Evolutionary conservation across 1,139 yeast species (phyloP), one percentile per base, ranked within the genome.

Genomic region (Zhuliangozyma blackwelliae): DNA sequence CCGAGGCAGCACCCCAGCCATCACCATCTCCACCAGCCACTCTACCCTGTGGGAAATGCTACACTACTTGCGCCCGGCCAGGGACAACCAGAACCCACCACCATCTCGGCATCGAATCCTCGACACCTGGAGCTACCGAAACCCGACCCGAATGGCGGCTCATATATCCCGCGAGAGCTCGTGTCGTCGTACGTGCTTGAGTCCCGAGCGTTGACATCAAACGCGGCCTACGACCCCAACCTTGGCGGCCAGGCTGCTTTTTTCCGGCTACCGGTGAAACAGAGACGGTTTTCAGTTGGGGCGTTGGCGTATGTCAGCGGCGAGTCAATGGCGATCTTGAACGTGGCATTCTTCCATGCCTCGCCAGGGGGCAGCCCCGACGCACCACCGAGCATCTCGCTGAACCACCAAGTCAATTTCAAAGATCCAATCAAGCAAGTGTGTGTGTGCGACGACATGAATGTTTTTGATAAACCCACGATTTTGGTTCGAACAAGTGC

Each of bases 401-500:
- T 43, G 25, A 55, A 63, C 11, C 51, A 50, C 5, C 54, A 56
- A 34, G 45, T 61, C 13, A 50, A 52, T 25, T 55, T 61, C 25
- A 50, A 57, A 6, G 65, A 67, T 5, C 57, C 68, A 2, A 67
- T 76, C 10, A 58, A 55, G 28, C 81, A 75, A 44, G 57, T 75
- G 3, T 58, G 52, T 23, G 49, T 62, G 5, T 9, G 27, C 8
- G 10, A 46, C 47, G 23, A 40, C 46, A n/a, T 38, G 2, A 47
- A 40, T 6, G 30, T 45, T 12, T 25, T 47, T 25, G 42, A 48
- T 8, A 51, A 51, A n/a, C 53, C 56, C 8, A 50, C 44, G 40
- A 45, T 63, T 33, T 42, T 54, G 28, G 58, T 58, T 1, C 49
- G 68, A 41, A 63, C 66, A 1, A 50, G 49, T 11, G 40, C 47